Evolutionary conservation across 306 rosid species (phyloP).

Genomic region (Cucumis hystrix): DNA sequence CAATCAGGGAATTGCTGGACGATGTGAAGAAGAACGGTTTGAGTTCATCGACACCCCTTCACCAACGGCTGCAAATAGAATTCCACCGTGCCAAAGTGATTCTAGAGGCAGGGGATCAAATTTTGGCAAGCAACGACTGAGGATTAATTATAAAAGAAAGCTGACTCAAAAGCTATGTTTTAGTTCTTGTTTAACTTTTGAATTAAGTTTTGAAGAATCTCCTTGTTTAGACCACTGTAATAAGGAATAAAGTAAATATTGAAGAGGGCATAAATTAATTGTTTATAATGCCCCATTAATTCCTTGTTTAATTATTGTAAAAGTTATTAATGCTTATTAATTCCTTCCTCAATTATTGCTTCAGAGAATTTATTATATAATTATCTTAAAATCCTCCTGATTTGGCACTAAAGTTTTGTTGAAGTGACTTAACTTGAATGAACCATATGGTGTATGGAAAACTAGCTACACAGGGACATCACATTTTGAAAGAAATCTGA

Average conservation of each 20-base stretch:
- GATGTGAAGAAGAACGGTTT: constrained; percentile 25
- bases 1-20: constrained; percentile 18
- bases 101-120: neutral
- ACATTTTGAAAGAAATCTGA: neutral
- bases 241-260: neutral
- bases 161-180: neutral
- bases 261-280: constrained; percentile 5
- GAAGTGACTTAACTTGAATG: neutral
- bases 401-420: neutral
- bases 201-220: neutral
- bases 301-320: neutral
- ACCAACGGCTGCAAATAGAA: constrained; percentile 28
- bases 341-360: neutral
- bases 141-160: neutral
- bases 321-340: neutral
- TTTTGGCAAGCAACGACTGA: neutral
- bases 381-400: neutral
- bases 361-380: neutral
- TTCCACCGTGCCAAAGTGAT: constrained; percentile 14
- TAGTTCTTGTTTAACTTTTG: neutral
- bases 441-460: neutral
- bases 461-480: neutral
- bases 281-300: constrained; percentile 1
- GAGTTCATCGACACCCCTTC: constrained; percentile 11
- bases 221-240: neutral